Evolutionary conservation across 352 stramenopile genomes (phyloP).

Genomic region (Blastocystis sp.): DNA sequence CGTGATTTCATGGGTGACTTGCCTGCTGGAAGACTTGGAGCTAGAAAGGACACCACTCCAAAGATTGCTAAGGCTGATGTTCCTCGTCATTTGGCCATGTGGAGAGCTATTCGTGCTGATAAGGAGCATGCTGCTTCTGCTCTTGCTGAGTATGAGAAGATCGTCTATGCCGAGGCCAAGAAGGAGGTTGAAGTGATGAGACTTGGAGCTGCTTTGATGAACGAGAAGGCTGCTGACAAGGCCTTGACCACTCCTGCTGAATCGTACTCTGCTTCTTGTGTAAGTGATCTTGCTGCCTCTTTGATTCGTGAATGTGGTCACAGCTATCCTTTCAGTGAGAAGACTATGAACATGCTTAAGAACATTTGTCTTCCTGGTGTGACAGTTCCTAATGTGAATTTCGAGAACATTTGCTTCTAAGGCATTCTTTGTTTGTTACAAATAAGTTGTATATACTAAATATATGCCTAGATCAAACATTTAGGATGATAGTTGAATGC

Average conservation of each 20-base stretch:
- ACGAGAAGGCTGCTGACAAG: constrained; percentile 55
- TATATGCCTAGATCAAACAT: constrained; percentile 42
- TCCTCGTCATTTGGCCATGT: constrained; percentile 63
- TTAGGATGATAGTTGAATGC: constrained; percentile 29
- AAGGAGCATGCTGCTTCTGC: neutral
- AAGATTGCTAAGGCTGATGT: constrained; percentile 22
- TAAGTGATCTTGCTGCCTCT: neutral
- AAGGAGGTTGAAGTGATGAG: constrained; percentile 67
- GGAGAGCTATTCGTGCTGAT: constrained; percentile 64
- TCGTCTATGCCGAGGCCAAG: constrained; percentile 21
- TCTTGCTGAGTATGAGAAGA: constrained; percentile 25
- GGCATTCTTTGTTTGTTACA: constrained; percentile 9
- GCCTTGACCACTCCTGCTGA: constrained; percentile 37
- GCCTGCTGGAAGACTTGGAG: neutral
- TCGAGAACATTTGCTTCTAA: constrained; percentile 56
- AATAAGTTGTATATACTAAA: constrained; percentile 50
- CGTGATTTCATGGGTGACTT: constrained; percentile 37
- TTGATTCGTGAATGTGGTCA: constrained; percentile 37
- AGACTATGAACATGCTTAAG: constrained; percentile 53
- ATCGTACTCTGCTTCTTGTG: constrained; percentile 19
- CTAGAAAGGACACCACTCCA: neutral
- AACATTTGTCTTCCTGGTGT: constrained; percentile 64
- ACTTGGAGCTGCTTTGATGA: constrained; percentile 53
- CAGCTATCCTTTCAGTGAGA: constrained; percentile 6
- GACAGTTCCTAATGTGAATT: constrained; percentile 31